Evolutionary conservation across 768 basidiomycete species (phyloP), one percentile per base, ranked within the genome.

Genomic region (Termitomyces sp.): DNA sequence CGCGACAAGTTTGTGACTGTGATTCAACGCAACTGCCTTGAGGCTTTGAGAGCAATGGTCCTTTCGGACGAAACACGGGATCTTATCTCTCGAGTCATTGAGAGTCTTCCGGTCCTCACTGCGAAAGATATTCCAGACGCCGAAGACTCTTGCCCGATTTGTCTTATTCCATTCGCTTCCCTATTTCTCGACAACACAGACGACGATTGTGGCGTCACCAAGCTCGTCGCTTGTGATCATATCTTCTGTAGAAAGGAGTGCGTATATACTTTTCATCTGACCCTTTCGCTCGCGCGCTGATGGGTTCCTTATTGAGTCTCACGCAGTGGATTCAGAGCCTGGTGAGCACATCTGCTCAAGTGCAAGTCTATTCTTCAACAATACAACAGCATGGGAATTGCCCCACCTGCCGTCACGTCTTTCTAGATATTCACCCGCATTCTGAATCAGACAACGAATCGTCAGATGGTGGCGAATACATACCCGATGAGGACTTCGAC

Each of bases 171-270:
- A 1, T 87, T 88, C 59, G 71, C 74, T 14, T 56, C 72, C 1
- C 71, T 86, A 28, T 68, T 84, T 47, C 66, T 70, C n/a, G 72
- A 73, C 23, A 69, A 65, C 16, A 63, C 64, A 20, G 49, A 49
- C 33, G 52, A 66, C 12, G 64, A 72, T 14, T 38, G 63, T 43
- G 84, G 84, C 3, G 72, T 89, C 7, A 88, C 87, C 1, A 85
- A 81, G 66, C 72, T 90, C 0, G 68, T 64, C 1, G 77, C 71
- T 4, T 90, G 88, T 65, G 83, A 84, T 0, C 88, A 90, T 70
- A 66, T 86, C 7, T 89, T 90, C 67, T 90, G 88, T 66, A 73
- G 78, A 48, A 77, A 80, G 66, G 87, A 89, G 88, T 88, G 67
- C 51, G 67, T 64, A 6, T 20, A 32, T 0, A 18, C 1, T 6